Base-by-base conservation (phyloP, 257 asterid species). In the Solanum raphanifolium region DNA sequence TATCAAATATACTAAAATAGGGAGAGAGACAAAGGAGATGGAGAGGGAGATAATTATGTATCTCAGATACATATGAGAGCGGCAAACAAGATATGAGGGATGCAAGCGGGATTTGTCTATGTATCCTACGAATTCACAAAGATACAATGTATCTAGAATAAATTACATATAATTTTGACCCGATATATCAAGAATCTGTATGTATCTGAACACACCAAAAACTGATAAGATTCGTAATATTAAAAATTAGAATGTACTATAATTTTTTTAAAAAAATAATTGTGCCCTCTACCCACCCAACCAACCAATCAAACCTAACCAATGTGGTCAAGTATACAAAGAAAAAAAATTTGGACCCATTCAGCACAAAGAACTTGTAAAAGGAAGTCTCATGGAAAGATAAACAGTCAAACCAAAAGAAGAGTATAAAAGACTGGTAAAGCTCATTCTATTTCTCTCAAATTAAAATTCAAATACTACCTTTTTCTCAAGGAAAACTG, bases 321-420 rank as follows among this genome's bases (percentile, higher is more conserved):
- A 72, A 72, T 4, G 8, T 18, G 15, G 79, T 72, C 79, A 71
- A 15, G 78, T 15, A 31, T 31, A 69, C 25, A 27, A n/a, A 46
- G 38, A 43, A 12, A 43, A 81, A 21, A 4, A 12, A 15, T 1
- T 46, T 52, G 16, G n/a, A 82, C n/a, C 66, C 16, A 18, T 43
- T 39, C 65, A 27, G 35, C 15, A 15, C n/a, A 52, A 6, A 16
- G 16, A 76, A 43, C 65, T 60, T 79, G 84, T 79, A 43, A 27
- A 79, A 79, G 66, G 85, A 79, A 79, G 2, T 23, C 85, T 79
- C 85, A 27, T 27, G 66, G 85, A 79, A 43, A 46, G 62, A 16
- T 58, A 36, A 75, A 36, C 1, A 2, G 46, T 39, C 60, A 76
- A 76, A 76, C 39, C 25, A 43, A 43, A 79, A 52, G 1, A 43